Evolutionary conservation across 305 asterid species (phyloP).

Genomic region (Solanum aculeatissimum): DNA sequence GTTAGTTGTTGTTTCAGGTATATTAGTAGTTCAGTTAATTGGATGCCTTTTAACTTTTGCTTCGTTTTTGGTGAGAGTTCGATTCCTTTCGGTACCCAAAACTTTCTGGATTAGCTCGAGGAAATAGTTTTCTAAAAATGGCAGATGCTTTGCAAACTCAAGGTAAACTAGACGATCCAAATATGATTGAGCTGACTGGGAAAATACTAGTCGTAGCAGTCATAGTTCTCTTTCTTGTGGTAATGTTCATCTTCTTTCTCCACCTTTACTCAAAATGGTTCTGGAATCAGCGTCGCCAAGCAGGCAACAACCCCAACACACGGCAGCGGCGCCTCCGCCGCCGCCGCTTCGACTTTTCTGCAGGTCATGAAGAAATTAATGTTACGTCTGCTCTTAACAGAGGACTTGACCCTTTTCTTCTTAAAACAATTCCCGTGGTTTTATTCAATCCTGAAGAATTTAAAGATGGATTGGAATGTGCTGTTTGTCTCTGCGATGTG

Average conservation of each 20-base stretch:
- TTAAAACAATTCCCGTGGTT: slow-evolving; percentile 51
- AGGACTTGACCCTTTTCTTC: slow-evolving; percentile 55
- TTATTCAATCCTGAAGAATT: slow-evolving; percentile 30
- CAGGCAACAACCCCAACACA: slow-evolving; percentile 11
- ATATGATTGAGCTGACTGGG: slow-evolving; percentile 51
- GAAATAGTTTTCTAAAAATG: slow-evolving; percentile 10
- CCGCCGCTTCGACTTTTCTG: slow-evolving; percentile 49
- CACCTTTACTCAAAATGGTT: slow-evolving; percentile 72
- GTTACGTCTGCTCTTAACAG: slow-evolving; percentile 16
- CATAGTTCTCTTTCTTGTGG: slow-evolving; percentile 41
- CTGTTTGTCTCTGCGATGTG: slow-evolving; percentile 71
- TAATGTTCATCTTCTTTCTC: slow-evolving; percentile 46
- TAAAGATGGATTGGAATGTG: slow-evolving; percentile 69
- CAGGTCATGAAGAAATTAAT: slow-evolving; percentile 35
- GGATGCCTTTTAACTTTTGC: too few relatives aligned
- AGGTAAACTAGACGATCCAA: slow-evolving; percentile 27
- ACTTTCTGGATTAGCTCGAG: background rate
- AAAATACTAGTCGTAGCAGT: slow-evolving; percentile 59
- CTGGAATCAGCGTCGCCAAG: slow-evolving; percentile 48
- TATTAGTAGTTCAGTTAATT: background rate
- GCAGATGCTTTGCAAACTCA: slow-evolving; percentile 1
- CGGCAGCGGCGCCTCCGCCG: slow-evolving; percentile 17
- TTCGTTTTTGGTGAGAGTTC: too few relatives aligned
- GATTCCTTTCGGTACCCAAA: too few relatives aligned
- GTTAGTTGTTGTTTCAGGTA: background rate